Conservation (phyloP, 2,329 filamentous ascomycete genomes). For the Fusarium falciforme region DNA sequence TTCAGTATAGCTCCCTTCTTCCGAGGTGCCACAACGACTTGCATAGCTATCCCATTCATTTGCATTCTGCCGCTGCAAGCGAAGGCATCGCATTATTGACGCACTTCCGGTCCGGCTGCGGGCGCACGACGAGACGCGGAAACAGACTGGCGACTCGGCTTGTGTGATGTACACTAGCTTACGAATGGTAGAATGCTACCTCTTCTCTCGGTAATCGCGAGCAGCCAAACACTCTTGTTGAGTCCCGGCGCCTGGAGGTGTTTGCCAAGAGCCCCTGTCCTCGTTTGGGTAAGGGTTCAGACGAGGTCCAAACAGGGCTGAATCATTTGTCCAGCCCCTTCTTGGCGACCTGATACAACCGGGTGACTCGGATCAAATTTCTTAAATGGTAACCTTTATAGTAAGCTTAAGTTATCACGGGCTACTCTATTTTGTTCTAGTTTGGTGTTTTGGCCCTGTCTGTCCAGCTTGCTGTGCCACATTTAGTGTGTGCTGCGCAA, state of each 20-base stretch:
- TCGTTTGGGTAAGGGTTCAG: constrained; percentile 7
- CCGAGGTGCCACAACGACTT: neutral
- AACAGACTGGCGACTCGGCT: neutral
- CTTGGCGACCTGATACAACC: neutral
- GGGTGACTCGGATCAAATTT: neutral
- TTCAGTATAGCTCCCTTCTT: neutral
- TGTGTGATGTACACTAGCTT: neutral
- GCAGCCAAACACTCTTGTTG: neutral
- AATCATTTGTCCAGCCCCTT: neutral
- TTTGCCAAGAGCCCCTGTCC: neutral
- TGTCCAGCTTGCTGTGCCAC: neutral
- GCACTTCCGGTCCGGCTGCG: neutral
- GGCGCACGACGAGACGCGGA: neutral
- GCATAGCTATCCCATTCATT: neutral
- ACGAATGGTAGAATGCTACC: neutral
- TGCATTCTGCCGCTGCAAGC: neutral
- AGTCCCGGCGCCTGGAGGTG: neutral
- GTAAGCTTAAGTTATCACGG: constrained; percentile 2
- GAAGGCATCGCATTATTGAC: neutral
- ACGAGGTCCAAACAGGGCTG: constrained; percentile 6
- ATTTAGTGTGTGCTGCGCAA: neutral
- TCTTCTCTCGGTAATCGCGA: neutral
- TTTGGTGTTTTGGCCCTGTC: neutral
- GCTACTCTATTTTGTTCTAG: neutral
- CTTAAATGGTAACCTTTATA: neutral